Percentiles rank a stretch among this genome's conserved stretches.
phyloP scores from a whole-genome alignment of 306 rosid genomes.

The Prunus armeniaca region DNA sequence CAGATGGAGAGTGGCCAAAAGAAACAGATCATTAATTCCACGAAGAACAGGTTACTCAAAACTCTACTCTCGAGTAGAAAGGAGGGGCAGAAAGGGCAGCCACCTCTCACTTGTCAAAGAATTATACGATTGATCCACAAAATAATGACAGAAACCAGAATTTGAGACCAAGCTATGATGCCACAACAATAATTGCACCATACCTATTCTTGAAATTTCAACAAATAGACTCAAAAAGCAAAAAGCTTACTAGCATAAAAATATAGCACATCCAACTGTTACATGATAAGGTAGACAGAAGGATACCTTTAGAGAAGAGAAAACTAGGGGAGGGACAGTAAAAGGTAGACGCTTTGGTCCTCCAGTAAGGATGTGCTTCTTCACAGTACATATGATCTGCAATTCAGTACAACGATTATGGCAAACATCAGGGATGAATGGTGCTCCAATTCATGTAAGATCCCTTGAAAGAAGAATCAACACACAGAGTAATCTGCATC shows the following conservation, averaged over 20 bases:
- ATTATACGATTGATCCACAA: background rate
- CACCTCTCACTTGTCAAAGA: background rate
- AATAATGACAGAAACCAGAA: background rate
- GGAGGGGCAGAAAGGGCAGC: background rate
- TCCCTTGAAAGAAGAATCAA: slow-evolving; percentile 1
- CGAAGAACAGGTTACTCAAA: slow-evolving; percentile 2
- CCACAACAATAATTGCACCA: slow-evolving; percentile 1
- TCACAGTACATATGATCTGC: slow-evolving; percentile 87
- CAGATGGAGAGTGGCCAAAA: background rate
- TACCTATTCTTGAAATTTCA: background rate
- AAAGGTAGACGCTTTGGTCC: slow-evolving; percentile 91
- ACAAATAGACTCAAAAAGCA: background rate
- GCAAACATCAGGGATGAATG: slow-evolving; percentile 21
- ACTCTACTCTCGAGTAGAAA: background rate
- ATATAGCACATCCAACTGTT: background rate
- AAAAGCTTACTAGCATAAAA: background rate
- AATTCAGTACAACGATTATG: slow-evolving; percentile 32
- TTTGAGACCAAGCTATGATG: background rate
- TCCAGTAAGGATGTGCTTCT: slow-evolving; percentile 81
- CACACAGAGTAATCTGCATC: background rate
- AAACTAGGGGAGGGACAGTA: slow-evolving; percentile 85
- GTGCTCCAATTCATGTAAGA: slow-evolving; percentile 21
- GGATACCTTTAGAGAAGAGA: slow-evolving; percentile 84
- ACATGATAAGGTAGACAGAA: slow-evolving; percentile 14
- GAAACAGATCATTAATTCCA: background rate